Evolutionary conservation across 148 eudicot genomes (phyloP).

Genomic region (Arctostaphylos glauca): DNA sequence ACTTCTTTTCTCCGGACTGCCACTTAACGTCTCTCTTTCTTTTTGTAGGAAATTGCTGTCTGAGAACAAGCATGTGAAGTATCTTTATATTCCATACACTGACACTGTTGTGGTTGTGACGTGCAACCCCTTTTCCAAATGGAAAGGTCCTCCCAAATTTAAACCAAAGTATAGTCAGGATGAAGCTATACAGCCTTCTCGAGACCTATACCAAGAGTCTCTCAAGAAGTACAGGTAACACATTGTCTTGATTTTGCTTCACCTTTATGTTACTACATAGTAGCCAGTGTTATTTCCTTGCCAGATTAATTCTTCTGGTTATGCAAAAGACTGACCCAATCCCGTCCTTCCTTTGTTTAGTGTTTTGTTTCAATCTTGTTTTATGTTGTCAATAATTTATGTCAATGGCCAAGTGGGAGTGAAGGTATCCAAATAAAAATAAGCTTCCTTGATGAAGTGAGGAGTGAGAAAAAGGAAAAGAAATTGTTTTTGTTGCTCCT

Average conservation of each 20-base stretch:
- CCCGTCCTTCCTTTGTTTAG: background rate
- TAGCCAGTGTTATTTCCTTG: background rate
- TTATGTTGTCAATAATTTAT: background rate
- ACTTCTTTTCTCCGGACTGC: background rate
- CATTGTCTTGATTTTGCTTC: background rate
- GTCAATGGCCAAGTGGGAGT: background rate
- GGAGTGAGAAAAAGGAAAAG: background rate
- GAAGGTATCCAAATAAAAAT: background rate
- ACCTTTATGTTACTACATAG: background rate
- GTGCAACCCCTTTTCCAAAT: constrained; percentile 83
- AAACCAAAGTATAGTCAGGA: constrained; percentile 78
- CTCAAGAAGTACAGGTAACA: constrained; percentile 65
- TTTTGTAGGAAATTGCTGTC: constrained; percentile 76
- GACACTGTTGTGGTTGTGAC: constrained; percentile 91
- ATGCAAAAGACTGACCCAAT: background rate
- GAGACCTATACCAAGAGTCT: constrained; percentile 72
- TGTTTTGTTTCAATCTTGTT: background rate
- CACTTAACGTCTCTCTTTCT: constrained; percentile 7
- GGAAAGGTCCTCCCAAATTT: constrained; percentile 68
- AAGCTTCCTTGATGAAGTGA: background rate
- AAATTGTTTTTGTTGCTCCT: background rate
- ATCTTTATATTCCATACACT: constrained; percentile 85
- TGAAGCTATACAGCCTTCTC: constrained; percentile 78
- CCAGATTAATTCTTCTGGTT: background rate
- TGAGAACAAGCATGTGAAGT: constrained; percentile 93